Conservation (phyloP, 108 stramenopile genomes). For the Cyclotella sp. region DNA sequence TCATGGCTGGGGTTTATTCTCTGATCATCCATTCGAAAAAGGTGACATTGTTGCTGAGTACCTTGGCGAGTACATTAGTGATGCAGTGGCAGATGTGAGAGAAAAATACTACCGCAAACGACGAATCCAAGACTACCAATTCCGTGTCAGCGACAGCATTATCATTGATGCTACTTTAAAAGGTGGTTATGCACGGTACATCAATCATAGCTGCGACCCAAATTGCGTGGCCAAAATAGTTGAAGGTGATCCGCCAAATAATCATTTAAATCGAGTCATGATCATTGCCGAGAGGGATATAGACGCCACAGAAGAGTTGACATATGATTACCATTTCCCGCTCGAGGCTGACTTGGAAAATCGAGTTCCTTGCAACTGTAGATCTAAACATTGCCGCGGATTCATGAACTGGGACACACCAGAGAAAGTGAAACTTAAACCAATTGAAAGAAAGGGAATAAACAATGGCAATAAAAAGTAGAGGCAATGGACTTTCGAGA, state of each 20-base stretch:
- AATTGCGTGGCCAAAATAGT: constrained; percentile 92
- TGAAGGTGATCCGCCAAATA: constrained; percentile 58
- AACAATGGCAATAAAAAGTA: neutral
- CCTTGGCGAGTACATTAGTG: constrained; percentile 91
- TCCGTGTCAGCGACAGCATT: constrained; percentile 84
- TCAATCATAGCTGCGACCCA: constrained; percentile 97
- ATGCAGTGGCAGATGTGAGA: constrained; percentile 84
- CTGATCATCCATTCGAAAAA: constrained; percentile 74
- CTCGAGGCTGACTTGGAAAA: constrained; percentile 72
- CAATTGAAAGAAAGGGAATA: neutral
- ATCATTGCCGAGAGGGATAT: constrained; percentile 91
- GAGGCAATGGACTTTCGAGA: neutral
- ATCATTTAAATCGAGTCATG: constrained; percentile 82
- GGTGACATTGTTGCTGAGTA: constrained; percentile 95
- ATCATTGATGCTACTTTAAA: constrained; percentile 95
- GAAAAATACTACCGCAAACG: constrained; percentile 86
- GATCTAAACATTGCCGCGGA: constrained; percentile 71
- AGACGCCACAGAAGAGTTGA: constrained; percentile 90
- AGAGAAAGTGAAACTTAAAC: constrained; percentile 51
- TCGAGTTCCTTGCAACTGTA: constrained; percentile 84
- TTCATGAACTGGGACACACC: constrained; percentile 92
- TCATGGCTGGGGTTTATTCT: constrained; percentile 88
- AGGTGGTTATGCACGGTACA: constrained; percentile 92
- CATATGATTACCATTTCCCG: constrained; percentile 98
- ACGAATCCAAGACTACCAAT: constrained; percentile 94